These are phyloP conservation scores for Hirschfeldia incana DNA, from an alignment of 345 rosid genomes.

Conservation along the genomic window DNA sequence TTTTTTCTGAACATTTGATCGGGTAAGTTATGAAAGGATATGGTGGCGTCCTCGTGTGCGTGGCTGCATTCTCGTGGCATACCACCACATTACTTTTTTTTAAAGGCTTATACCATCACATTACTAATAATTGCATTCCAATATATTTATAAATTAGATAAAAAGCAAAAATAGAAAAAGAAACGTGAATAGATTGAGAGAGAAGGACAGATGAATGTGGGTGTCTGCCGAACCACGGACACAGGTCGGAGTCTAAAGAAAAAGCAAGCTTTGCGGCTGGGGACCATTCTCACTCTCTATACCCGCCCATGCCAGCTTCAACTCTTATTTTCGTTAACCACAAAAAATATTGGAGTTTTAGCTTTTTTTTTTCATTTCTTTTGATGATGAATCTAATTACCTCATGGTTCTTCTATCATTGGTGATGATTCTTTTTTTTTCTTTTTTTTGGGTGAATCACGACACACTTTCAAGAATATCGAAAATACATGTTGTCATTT, in stretches of 20 bases:
- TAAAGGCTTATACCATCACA: not conserved
- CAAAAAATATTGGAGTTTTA: not conserved
- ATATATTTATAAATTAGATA: slow-evolving; percentile 18
- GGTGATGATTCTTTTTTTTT: not conserved
- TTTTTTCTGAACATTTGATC: not conserved
- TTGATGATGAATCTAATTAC: not conserved
- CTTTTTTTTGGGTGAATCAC: not conserved
- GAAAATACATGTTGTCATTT: not conserved
- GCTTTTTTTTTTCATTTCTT: not conserved
- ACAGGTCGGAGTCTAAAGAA: slow-evolving; percentile 14
- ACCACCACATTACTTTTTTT: slow-evolving; percentile 11
- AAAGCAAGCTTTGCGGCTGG: slow-evolving; percentile 33
- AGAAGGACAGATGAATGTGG: slow-evolving; percentile 42
- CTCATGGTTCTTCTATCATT: not conserved
- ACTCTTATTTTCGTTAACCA: not conserved
- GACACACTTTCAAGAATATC: not conserved
- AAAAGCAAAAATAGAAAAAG: slow-evolving; percentile 36
- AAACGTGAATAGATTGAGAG: slow-evolving; percentile 38
- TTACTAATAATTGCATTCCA: slow-evolving; percentile 25
- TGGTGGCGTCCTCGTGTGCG: slow-evolving; percentile 64
- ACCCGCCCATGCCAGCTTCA: slow-evolving; percentile 23
- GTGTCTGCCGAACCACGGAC: slow-evolving; percentile 63
- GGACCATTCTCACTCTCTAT: slow-evolving; percentile 38
- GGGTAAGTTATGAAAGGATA: slow-evolving; percentile 25
- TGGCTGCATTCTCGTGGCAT: slow-evolving; percentile 51